Percentiles rank a stretch among this genome's conserved stretches.
Conservation (phyloP, 305 asterid genomes). For the Fraxinus xanthoxyloides region DNA sequence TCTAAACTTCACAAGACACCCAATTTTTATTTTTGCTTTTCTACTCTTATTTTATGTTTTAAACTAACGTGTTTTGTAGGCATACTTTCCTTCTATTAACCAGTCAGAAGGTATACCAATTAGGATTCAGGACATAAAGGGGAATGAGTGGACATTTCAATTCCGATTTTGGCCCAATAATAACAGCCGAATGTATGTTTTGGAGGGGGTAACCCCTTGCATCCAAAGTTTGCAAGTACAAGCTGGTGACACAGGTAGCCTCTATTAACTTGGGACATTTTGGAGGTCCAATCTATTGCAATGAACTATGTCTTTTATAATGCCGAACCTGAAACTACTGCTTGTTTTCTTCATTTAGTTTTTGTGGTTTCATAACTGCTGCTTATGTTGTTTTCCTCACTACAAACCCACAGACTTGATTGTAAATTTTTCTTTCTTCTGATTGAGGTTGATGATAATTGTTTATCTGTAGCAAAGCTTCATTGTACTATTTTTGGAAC, state of each 20-base stretch:
- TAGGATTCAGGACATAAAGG: conserved; percentile 90
- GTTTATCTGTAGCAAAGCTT: background rate
- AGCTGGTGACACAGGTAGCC: conserved; percentile 95
- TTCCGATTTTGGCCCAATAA: conserved; percentile 99
- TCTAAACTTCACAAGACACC: background rate
- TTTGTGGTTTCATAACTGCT: background rate
- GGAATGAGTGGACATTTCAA: conserved; percentile 95
- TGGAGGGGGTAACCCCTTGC: conserved; percentile 99
- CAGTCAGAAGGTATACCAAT: conserved; percentile 95
- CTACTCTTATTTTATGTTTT: background rate
- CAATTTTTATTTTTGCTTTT: background rate
- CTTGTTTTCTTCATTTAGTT: background rate
- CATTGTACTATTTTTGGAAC: background rate
- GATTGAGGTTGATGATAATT: background rate
- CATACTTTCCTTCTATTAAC: conserved; percentile 89
- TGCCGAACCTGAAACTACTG: background rate
- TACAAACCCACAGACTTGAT: background rate
- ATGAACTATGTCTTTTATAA: background rate
- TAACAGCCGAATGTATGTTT: conserved; percentile 96
- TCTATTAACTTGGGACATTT: background rate
- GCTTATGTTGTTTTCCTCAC: background rate
- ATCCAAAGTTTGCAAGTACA: conserved; percentile 94
- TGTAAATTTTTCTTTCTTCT: background rate
- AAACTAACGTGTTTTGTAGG: conserved; percentile 43
- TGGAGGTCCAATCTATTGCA: background rate